Conservation (phyloP, 805 yeast species). For the Grigorovia humatica region DNA sequence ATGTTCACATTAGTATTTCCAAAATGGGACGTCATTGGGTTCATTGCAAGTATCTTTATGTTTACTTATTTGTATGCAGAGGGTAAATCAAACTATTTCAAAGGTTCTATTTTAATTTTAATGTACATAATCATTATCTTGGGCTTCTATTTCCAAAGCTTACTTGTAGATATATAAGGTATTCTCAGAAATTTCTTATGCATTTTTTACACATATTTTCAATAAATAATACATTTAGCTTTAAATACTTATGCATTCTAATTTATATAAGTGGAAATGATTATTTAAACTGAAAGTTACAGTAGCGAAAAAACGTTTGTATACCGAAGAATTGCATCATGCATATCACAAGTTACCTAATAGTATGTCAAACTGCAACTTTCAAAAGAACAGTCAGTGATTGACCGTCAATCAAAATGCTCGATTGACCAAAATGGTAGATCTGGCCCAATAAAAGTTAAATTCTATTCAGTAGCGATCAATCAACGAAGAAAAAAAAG, state of each 20-base stretch:
- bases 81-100: conserved; percentile 92
- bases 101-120: conserved; percentile 79
- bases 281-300: too few species aligned
- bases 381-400: too few species aligned
- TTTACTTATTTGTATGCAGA: conserved; percentile 93
- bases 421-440: not conserved
- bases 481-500: not conserved
- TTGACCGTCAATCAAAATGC: too few species aligned
- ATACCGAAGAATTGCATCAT: not conserved
- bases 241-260: not conserved
- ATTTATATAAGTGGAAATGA: too few species aligned
- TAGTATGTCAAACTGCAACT: not conserved
- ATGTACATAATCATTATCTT: conserved; percentile 62
- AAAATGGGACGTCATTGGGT: conserved; percentile 86
- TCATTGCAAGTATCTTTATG: conserved; percentile 73
- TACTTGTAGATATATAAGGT: conserved; percentile 11
- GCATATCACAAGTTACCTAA: not conserved
- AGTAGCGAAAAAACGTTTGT: not conserved
- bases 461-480: not conserved
- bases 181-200: not conserved
- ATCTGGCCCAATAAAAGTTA: not conserved
- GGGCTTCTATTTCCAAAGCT: conserved; percentile 63
- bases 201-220: not conserved
- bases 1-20: conserved; percentile 79
- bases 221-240: not conserved